Base-by-base conservation (phyloP, 352 stramenopile species). In the Albugo candida region DNA sequence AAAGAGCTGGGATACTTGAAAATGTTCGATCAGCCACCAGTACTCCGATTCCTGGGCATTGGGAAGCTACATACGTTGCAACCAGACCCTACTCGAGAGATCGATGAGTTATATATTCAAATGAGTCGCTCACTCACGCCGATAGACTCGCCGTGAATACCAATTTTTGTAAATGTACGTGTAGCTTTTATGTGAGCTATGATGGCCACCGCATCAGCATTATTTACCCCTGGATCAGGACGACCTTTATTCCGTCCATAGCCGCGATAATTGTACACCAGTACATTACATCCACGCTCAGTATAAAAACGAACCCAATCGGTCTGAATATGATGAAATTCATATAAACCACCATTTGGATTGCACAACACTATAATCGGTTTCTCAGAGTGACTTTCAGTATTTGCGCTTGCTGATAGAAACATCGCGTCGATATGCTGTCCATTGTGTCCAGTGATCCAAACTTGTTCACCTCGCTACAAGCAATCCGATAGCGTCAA, bases 261-360 rank as follows among this genome's bases (percentile, higher is more conserved):
- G 11, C 79, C 79, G 12, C 79, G 76, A 47, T 92, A 92, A 56
- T 92, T 92, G 53, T 77, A 92, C 36, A 92, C 60, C 12, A 89
- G 61, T 44, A 92, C 70, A 45, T 89, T 65, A 42, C 73, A 86
- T 31, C 76, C 58, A 4, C 84, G 45, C 1, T 83, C 70, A 0
- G 70, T 87, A 53, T 92, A 92, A 43, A 92, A 88, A 52, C 40
- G 75, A 56, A 87, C 68, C 79, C 79, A 92, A 46, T 92, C 79
- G 70, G 86, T 89, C 36, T 92, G 79, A 42, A 92, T 60, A 48
- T 87, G 79, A 49, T 92, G 79, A 35, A 88, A 75, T 55, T 92
- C 79, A 55, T 92, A 92, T 19, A 92, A 37, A 0, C 74, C 76
- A 17, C 74, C 77, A 38, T 92, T 92, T 8, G 79, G 79, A 39